These are phyloP conservation scores for Podospora australis DNA, from an alignment of 495 filamentous ascomycete genomes.

Conservation along the genomic window DNA sequence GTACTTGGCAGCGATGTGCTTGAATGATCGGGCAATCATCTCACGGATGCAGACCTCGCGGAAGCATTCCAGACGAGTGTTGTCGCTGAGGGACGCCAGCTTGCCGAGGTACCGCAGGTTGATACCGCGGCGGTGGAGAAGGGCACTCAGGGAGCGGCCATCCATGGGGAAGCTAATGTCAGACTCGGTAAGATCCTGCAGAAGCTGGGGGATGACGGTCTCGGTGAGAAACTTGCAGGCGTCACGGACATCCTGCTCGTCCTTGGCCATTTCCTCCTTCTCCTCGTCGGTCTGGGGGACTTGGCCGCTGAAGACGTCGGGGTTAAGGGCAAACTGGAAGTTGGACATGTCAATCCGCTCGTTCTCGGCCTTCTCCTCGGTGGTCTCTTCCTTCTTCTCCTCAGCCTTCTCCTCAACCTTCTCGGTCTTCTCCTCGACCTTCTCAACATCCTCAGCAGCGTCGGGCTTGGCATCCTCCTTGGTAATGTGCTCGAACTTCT, in stretches of 20 bases:
- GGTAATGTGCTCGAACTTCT: conserved; percentile 22
- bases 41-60: conserved; percentile 74
- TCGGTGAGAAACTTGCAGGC: conserved; percentile 72
- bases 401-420: conserved; percentile 18
- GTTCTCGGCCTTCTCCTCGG: conserved; percentile 22
- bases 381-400: conserved; percentile 21
- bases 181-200: conserved; percentile 81
- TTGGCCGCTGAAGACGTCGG: conserved; percentile 92
- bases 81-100: conserved; percentile 63
- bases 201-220: conserved; percentile 61
- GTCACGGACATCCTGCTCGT: conserved; percentile 82
- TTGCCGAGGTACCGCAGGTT: conserved; percentile 93
- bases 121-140: conserved; percentile 95
- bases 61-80: conserved; percentile 67
- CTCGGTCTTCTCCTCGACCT: conserved; percentile 19
- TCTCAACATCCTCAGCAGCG: conserved; percentile 20
- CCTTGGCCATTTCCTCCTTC: conserved; percentile 73
- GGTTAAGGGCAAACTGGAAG: conserved; percentile 86
- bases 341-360: conserved; percentile 64
- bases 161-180: conserved; percentile 99
- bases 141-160: conserved; percentile 76
- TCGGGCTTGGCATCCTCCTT: conserved; percentile 11
- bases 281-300: conserved; percentile 83
- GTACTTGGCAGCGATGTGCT: conserved; percentile 78
- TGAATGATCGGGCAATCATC: conserved; percentile 90